Conservation (phyloP, 202 grass and related monocot genomes). For the Cymbopogon flexuosus region DNA sequence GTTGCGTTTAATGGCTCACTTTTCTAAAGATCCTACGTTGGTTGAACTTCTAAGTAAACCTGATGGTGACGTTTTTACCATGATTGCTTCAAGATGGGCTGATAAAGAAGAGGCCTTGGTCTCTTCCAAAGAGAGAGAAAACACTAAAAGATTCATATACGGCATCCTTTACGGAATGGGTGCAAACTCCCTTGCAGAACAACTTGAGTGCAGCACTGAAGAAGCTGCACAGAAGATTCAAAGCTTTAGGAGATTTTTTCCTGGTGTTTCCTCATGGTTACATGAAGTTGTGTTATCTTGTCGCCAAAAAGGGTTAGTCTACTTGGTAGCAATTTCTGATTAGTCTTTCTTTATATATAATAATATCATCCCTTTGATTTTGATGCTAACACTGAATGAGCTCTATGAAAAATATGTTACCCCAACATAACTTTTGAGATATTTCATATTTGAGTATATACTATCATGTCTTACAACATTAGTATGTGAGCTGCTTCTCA, state of each 20-base stretch:
- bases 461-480: neutral
- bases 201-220: conserved; percentile 68
- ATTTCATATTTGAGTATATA: neutral
- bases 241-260: conserved; percentile 77
- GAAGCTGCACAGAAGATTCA: conserved; percentile 83
- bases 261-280: conserved; percentile 73
- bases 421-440: neutral
- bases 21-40: conserved; percentile 73
- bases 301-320: conserved; percentile 76
- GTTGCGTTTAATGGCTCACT: conserved; percentile 87
- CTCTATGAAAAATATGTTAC: neutral
- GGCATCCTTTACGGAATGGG: conserved; percentile 95
- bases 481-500: neutral
- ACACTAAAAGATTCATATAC: conserved; percentile 86
- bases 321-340: conserved; percentile 21
- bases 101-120: conserved; percentile 59
- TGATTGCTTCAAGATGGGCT: conserved; percentile 88
- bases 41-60: conserved; percentile 84
- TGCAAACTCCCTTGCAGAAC: conserved; percentile 72
- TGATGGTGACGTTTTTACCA: conserved; percentile 79
- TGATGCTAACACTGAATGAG: neutral
- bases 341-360: neutral
- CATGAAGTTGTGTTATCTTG: conserved; percentile 68
- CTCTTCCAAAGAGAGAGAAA: conserved; percentile 65
- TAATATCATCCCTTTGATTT: neutral